phyloP scores from a whole-genome alignment of 2,329 filamentous ascomycete species.

The Xylariales sp. region DNA sequence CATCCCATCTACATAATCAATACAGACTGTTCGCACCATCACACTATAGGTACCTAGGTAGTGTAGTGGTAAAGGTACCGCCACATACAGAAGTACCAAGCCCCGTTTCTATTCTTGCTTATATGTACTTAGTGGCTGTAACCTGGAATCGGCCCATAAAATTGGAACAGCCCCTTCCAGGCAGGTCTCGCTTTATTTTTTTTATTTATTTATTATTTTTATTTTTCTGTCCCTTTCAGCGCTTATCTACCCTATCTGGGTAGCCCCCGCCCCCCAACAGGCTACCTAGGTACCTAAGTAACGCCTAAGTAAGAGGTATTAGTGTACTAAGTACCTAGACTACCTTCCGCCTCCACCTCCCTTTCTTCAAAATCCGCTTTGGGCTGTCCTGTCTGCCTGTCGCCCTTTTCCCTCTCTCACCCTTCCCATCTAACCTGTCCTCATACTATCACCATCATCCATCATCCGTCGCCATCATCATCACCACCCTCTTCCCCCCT shows the following conservation, averaged over 20 bases:
- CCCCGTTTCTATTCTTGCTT: neutral
- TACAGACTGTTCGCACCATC: too few species aligned
- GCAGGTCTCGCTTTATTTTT: neutral
- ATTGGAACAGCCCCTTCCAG: conserved; percentile 7
- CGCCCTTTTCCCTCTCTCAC: conserved; percentile 24
- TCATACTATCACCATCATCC: conserved; percentile 13
- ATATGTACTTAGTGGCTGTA: neutral
- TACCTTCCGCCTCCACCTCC: conserved; percentile 29
- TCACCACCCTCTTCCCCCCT: neutral
- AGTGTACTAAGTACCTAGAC: too few species aligned
- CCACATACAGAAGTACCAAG: too few species aligned
- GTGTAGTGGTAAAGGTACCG: too few species aligned
- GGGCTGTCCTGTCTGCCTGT: conserved; percentile 16
- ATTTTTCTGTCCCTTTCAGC: conserved; percentile 4
- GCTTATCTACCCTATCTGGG: conserved; percentile 13
- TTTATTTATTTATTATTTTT: neutral
- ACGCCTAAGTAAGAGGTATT: too few species aligned
- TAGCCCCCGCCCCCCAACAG: neutral
- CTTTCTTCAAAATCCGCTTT: conserved; percentile 36
- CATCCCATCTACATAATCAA: too few species aligned
- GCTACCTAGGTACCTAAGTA: too few species aligned
- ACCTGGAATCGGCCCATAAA: neutral
- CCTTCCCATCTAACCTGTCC: conserved; percentile 20
- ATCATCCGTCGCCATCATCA: conserved; percentile 2
- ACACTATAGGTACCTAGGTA: too few species aligned